A percentile compares a stretch with the other conserved stretches of the same genome.
phyloP scores from a whole-genome alignment of 1,139 yeast species.

The Sugiyamaella grinbergsii region DNA sequence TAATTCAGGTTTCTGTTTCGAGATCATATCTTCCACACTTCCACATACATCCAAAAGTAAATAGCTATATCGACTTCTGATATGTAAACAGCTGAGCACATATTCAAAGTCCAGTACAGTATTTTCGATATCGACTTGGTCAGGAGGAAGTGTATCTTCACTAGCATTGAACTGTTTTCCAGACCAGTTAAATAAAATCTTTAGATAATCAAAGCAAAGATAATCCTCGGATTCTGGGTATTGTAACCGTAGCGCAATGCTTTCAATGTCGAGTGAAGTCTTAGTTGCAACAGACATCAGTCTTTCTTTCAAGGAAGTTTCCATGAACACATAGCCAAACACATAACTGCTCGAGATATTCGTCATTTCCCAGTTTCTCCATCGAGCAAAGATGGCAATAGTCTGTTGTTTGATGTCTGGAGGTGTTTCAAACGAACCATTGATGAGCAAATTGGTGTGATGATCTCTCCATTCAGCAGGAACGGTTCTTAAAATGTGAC shows the following conservation, averaged over 20 bases:
- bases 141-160: constrained; percentile 9
- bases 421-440: constrained; percentile 47
- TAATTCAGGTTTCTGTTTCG: not conserved
- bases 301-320: constrained; percentile 37
- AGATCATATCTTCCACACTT: constrained; percentile 14
- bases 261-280: constrained; percentile 38
- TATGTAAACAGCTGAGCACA: constrained; percentile 29
- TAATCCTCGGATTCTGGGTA: constrained; percentile 41
- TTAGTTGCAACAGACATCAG: constrained; percentile 35
- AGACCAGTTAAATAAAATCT: constrained; percentile 33
- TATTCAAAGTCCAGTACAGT: constrained; percentile 29
- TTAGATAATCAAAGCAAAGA: constrained; percentile 40
- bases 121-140: constrained; percentile 1
- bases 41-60: constrained; percentile 28
- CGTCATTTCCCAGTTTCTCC: constrained; percentile 90
- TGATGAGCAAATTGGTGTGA: constrained; percentile 33
- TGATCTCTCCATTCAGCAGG: constrained; percentile 55
- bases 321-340: constrained; percentile 35
- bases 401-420: constrained; percentile 57
- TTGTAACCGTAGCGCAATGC: constrained; percentile 37
- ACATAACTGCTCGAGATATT: constrained; percentile 56
- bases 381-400: constrained; percentile 61
- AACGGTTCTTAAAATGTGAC: constrained; percentile 68
- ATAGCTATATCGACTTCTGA: constrained; percentile 32
- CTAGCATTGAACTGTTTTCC: constrained; percentile 11